Evolutionary conservation across 73 alveolate genomes (phyloP), one percentile per base, ranked within the genome.

Genomic region (Paramecium primaurelia): DNA sequence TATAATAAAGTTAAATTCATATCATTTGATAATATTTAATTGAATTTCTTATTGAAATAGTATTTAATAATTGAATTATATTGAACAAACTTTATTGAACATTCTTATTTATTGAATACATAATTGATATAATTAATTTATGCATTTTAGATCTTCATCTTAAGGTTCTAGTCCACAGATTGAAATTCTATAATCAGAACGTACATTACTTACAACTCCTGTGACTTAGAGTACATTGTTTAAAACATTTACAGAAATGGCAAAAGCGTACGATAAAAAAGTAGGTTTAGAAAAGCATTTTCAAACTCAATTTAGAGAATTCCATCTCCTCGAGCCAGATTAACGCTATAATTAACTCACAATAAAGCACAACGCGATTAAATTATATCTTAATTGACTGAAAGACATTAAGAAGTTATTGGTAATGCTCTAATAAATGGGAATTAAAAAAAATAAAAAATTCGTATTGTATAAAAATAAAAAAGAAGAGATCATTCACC

Each of bases 401-500:
- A 64, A 34, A 64, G 49, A 64, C 84, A 64, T 32, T 28, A 64
- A 64, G 84, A 64, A 64, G 51, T 6, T 25, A 64, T 64, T 64
- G 20, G 47, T 7, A 34, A 64, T 64, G 45, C 49, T 32, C 30
- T 64, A 25, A 34, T 32, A 28, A 64, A 25, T 59, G 77, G 84
- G 84, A 64, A 34, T 64, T 64, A 14, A 64, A 64, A 64, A 64
- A 32, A 26, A 64, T 25, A n/a, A 32, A 64, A 64, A 64, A 34
- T 64, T 14, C 26, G 47, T 28, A 64, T 64, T 28, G 84, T 25
- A 28, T 73, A 34, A 73, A 34, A 34, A 73, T 73, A n/a, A 40
- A 32, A 38, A 36, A 12, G 87, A 18, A 73, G 87, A 73, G 64
- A 73, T 73, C 64, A 37, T 14, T 73, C 87, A 14, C 87, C 64